phyloP scores from a whole-genome alignment of 176 grass and related monocot species.

The Juncus inflexus region DNA sequence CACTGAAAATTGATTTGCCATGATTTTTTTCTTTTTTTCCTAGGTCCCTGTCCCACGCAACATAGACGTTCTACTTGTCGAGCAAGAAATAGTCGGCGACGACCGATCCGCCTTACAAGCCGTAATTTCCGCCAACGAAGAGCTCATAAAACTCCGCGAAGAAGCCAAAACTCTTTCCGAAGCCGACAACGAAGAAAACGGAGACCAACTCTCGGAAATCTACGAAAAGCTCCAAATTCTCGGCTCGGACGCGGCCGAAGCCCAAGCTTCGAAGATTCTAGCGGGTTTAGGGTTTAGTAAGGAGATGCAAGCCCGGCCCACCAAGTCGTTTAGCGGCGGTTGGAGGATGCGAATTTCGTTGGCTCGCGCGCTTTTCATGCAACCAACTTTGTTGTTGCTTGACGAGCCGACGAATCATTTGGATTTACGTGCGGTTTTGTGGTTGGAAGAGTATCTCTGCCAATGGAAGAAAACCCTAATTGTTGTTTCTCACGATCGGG shows the following conservation, averaged over 20 bases:
- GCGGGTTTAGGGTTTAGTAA: slow-evolving; percentile 80
- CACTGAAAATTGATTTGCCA: no score
- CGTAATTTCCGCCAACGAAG: slow-evolving; percentile 75
- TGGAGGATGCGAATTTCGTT: slow-evolving; percentile 99
- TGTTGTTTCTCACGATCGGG: slow-evolving; percentile 83
- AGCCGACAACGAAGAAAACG: slow-evolving; percentile 51
- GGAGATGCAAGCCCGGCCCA: slow-evolving; percentile 74
- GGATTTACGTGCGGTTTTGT: slow-evolving; percentile 89
- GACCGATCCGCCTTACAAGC: slow-evolving; percentile 60
- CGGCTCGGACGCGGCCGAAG: slow-evolving; percentile 65
- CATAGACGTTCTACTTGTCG: slow-evolving; percentile 86
- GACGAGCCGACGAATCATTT: slow-evolving; percentile 96
- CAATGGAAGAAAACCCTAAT: slow-evolving; percentile 96
- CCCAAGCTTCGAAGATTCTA: slow-evolving; percentile 68
- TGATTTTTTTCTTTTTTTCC: not conserved
- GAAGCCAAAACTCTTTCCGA: slow-evolving; percentile 49
- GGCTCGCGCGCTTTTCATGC: slow-evolving; percentile 94
- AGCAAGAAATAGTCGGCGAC: slow-evolving; percentile 87
- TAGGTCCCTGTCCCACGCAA: slow-evolving; percentile 78
- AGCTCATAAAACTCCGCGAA: slow-evolving; percentile 66
- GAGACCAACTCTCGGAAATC: slow-evolving; percentile 54
- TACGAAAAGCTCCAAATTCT: slow-evolving; percentile 80
- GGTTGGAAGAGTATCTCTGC: slow-evolving; percentile 91
- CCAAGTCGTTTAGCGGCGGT: slow-evolving; percentile 84
- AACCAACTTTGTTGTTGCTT: slow-evolving; percentile 77